Evolutionary conservation across 179 eudicot genomes (phyloP).

Genomic region (Amaranthus tricolor): DNA sequence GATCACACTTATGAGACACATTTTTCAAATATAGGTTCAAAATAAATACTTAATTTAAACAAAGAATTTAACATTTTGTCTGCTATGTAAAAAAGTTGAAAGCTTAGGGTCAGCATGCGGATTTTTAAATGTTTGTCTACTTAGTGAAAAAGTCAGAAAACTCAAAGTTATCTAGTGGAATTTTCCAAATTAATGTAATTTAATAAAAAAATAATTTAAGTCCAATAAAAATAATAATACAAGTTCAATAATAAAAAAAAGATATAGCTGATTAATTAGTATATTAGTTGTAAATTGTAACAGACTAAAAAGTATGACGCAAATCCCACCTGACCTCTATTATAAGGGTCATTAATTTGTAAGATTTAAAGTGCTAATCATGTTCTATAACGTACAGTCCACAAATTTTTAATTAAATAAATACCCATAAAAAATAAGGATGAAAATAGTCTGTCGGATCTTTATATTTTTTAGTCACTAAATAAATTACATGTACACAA

Average conservation of each 20-base stretch:
- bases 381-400: constrained; percentile 19
- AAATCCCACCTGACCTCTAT: constrained; percentile 12
- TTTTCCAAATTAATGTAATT: too few relatives aligned
- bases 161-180: too few relatives aligned
- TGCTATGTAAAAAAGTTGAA: too few relatives aligned
- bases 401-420: not conserved
- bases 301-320: not conserved
- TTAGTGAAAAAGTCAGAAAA: too few relatives aligned
- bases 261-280: not conserved
- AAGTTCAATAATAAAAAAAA: not conserved
- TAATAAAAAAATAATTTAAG: too few relatives aligned
- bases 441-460: constrained; percentile 10
- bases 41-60: too few relatives aligned
- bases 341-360: not conserved
- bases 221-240: too few relatives aligned
- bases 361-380: constrained; percentile 18
- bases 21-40: too few relatives aligned
- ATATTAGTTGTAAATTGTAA: not conserved
- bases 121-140: too few relatives aligned
- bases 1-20: too few relatives aligned
- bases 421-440: not conserved
- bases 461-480: not conserved
- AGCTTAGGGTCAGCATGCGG: too few relatives aligned
- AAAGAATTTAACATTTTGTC: too few relatives aligned
- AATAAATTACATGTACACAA: not conserved